A percentile compares a stretch with the other conserved stretches of the same genome.
phyloP scores from a whole-genome alignment of 192 early-diverging fungal genomes.

The Chytriomyces confervae region DNA sequence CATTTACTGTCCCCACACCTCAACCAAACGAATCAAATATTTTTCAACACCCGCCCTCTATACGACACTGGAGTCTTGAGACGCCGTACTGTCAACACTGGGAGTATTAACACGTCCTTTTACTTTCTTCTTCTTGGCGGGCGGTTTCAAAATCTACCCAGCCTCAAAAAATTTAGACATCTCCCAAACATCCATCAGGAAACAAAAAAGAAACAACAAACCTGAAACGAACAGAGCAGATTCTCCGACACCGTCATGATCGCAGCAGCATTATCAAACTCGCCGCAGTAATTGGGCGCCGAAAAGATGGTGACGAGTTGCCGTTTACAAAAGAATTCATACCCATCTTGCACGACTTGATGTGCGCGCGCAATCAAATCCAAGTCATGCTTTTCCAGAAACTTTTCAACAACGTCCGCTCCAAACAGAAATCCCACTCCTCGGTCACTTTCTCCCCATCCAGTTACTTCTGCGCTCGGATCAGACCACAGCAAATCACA shows the following conservation, averaged over 20 bases:
- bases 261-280: slow-evolving; percentile 70
- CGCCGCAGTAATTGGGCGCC: slow-evolving; percentile 94
- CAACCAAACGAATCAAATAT: too few relatives aligned
- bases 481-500: slow-evolving; percentile 97
- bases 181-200: neutral
- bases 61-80: too few relatives aligned
- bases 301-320: slow-evolving; percentile 94
- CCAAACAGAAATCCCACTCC: slow-evolving; percentile 96
- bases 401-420: slow-evolving; percentile 87
- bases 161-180: neutral
- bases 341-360: slow-evolving; percentile 97
- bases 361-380: slow-evolving; percentile 97
- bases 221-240: slow-evolving; percentile 70
- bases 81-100: neutral
- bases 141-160: slow-evolving; percentile 87
- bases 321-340: slow-evolving; percentile 97
- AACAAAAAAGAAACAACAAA: slow-evolving; percentile 2
- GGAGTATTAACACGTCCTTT: neutral
- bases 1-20: too few relatives aligned
- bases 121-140: slow-evolving; percentile 83
- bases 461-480: slow-evolving; percentile 91
- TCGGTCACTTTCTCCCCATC: slow-evolving; percentile 96
- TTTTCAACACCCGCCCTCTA: too few relatives aligned
- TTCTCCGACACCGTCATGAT: slow-evolving; percentile 73
- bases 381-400: slow-evolving; percentile 93